Evolutionary conservation across 257 asterid genomes (phyloP).

Genomic region (Gynochthodes officinalis): DNA sequence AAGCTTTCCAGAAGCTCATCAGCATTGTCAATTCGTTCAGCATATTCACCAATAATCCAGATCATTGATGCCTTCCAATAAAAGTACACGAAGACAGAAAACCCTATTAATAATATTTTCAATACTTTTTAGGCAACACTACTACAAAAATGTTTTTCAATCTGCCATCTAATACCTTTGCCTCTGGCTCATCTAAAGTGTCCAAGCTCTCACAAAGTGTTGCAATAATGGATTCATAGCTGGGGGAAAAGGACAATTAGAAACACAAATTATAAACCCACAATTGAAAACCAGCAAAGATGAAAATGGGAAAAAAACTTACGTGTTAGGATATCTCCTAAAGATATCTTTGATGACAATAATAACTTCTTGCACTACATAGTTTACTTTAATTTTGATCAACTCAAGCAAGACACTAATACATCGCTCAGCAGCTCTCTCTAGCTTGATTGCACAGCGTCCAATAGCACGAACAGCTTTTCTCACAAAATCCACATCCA

Average conservation of each 20-base stretch:
- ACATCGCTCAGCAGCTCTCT: constrained; percentile 99
- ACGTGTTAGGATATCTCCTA: constrained; percentile 99
- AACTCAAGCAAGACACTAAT: constrained; percentile 97
- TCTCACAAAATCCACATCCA: constrained; percentile 96
- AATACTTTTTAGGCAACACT: background rate
- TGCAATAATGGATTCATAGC: constrained; percentile 95
- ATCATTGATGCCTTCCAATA: constrained; percentile 91
- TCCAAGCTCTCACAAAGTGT: constrained; percentile 98
- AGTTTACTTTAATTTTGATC: constrained; percentile 98
- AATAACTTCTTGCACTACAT: constrained; percentile 99
- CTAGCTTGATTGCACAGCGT: constrained; percentile 97
- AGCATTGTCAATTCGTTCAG: constrained; percentile 99
- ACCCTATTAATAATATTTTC: background rate
- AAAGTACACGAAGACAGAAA: constrained; percentile 22
- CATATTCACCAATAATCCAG: constrained; percentile 99
- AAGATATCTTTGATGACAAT: constrained; percentile 97
- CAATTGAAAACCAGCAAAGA: constrained; percentile 10
- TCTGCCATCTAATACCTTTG: constrained; percentile 55
- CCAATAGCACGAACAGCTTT: constrained; percentile 99
- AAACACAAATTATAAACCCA: constrained; percentile 15
- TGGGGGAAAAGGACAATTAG: constrained; percentile 27
- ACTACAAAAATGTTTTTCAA: background rate
- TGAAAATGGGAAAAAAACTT: constrained; percentile 26
- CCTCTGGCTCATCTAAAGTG: constrained; percentile 99
- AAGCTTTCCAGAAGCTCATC: constrained; percentile 99